phyloP scores from a whole-genome alignment of 768 basidiomycete species.

The Tulasnella sp. region DNA sequence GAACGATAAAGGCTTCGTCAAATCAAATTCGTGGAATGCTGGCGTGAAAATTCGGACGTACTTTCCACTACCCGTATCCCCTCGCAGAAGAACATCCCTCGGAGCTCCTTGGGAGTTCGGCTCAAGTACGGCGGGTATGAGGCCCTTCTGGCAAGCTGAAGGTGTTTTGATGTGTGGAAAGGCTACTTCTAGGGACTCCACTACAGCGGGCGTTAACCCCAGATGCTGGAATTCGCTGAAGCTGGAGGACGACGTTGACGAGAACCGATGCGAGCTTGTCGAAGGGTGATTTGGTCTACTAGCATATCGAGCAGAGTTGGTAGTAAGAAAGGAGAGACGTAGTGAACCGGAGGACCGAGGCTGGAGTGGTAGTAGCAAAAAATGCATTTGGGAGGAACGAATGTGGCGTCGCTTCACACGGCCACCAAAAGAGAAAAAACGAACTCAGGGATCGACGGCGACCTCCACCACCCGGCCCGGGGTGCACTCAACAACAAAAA shows the following conservation, averaged over 20 bases:
- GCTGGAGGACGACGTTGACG: not conserved
- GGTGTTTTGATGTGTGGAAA: slow-evolving; percentile 21
- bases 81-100: slow-evolving; percentile 20
- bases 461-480: not conserved
- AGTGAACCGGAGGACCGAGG: not conserved
- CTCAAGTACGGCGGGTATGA: slow-evolving; percentile 17
- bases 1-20: not conserved
- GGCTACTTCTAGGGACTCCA: not conserved
- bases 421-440: not conserved
- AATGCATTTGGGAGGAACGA: not conserved
- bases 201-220: not conserved
- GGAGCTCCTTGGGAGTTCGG: slow-evolving; percentile 1
- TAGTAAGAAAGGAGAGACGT: slow-evolving; percentile 20
- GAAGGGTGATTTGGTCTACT: not conserved
- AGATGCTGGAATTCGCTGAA: slow-evolving; percentile 8
- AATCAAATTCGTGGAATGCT: not conserved
- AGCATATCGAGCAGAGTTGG: not conserved
- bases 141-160: slow-evolving; percentile 8
- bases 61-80: slow-evolving; percentile 29
- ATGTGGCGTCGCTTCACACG: slow-evolving; percentile 9
- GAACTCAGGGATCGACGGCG: not conserved
- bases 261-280: not conserved
- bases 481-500: not conserved
- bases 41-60: not conserved
- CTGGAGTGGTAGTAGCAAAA: slow-evolving; percentile 24